Conservation (phyloP, 148 eudicot genomes). For the Chenopodium album region DNA sequence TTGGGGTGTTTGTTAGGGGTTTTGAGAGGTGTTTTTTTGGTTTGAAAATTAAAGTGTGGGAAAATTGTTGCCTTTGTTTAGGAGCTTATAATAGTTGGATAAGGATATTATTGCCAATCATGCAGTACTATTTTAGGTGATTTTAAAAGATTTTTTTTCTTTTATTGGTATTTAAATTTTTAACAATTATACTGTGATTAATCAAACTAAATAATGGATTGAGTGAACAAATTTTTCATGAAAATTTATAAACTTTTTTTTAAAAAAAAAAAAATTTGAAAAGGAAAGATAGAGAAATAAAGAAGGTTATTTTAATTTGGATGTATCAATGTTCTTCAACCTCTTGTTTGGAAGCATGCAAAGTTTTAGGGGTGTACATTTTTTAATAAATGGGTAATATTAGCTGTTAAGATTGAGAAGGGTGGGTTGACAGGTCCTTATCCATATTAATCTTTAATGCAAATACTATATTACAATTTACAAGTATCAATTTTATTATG, state of each 20-base stretch:
- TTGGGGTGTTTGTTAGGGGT: background rate
- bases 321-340: background rate
- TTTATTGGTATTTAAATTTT: background rate
- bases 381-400: background rate
- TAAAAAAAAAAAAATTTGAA: no score
- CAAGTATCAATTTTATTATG: no score
- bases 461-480: background rate
- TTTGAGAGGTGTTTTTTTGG: background rate
- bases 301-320: background rate
- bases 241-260: no score
- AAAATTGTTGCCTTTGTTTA: background rate
- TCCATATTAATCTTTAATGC: background rate
- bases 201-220: background rate
- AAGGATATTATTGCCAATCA: constrained; percentile 20
- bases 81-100: background rate
- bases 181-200: background rate
- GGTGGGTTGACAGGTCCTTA: background rate
- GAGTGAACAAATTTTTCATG: background rate
- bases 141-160: no score
- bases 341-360: background rate
- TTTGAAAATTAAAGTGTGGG: background rate
- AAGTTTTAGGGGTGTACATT: background rate
- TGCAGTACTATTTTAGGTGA: background rate
- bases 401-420: background rate
- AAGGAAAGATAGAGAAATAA: background rate